Evolutionary conservation across 2,329 filamentous ascomycete genomes (phyloP).

Genomic region (Nannizziopsis arthrosporioides): DNA sequence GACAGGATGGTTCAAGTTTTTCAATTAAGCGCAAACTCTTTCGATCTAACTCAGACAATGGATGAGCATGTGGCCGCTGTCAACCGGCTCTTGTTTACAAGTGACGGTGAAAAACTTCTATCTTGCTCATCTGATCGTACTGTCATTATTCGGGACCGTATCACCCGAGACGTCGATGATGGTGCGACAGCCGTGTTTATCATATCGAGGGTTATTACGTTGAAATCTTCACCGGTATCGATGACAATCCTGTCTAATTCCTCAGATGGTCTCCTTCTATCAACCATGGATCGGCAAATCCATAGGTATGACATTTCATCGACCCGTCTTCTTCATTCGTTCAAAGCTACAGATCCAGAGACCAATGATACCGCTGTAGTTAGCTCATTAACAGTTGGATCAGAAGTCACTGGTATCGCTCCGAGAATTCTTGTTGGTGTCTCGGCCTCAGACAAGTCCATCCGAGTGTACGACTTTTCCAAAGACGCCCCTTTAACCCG

Average conservation of each 20-base stretch:
- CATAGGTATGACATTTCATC: conserved; percentile 51
- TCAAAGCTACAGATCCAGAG: conserved; percentile 73
- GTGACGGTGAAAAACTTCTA: conserved; percentile 58
- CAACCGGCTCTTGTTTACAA: conserved; percentile 61
- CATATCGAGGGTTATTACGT: conserved; percentile 61
- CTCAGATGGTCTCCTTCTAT: conserved; percentile 44
- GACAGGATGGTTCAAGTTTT: conserved; percentile 95
- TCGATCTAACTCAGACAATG: conserved; percentile 79
- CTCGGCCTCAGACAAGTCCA: conserved; percentile 90
- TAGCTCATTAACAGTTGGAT: conserved; percentile 56
- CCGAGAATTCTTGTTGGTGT: conserved; percentile 67
- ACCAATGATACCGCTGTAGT: conserved; percentile 71
- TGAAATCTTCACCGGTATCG: conserved; percentile 78
- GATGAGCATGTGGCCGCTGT: conserved; percentile 85
- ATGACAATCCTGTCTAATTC: conserved; percentile 60
- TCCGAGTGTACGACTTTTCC: conserved; percentile 73
- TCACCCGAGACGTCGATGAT: conserved; percentile 49
- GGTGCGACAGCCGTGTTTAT: conserved; percentile 60
- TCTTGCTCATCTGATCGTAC: conserved; percentile 85
- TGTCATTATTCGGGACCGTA: conserved; percentile 66
- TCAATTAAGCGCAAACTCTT: conserved; percentile 44
- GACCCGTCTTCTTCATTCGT: conserved; percentile 58
- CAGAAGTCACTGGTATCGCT: conserved; percentile 44
- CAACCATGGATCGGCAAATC: conserved; percentile 52
- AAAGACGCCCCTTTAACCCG: conserved; percentile 67